phyloP scores from a whole-genome alignment of 176 grass and related monocot species.

The Aegilops umbellulata region DNA sequence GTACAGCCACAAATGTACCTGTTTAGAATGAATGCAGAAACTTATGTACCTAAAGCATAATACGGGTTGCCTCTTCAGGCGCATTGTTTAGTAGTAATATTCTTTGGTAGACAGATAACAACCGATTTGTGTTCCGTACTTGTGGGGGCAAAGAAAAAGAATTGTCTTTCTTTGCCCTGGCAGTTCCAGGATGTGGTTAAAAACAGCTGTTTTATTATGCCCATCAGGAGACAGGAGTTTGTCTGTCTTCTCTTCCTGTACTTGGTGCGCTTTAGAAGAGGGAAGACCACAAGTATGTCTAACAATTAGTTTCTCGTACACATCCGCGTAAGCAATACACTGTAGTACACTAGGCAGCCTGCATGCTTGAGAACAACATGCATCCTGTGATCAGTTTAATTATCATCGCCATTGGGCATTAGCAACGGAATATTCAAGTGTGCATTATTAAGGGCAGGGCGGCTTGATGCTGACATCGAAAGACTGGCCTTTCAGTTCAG shows the following conservation, averaged over 20 bases:
- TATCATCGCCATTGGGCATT: slow-evolving; percentile 18
- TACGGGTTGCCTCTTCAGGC: not conserved
- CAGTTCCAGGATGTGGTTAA: slow-evolving; percentile 31
- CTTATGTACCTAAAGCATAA: slow-evolving; percentile 23
- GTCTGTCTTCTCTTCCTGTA: slow-evolving; percentile 24
- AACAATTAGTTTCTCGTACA: not conserved
- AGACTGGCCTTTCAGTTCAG: slow-evolving; percentile 30
- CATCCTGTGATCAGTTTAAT: slow-evolving; percentile 21
- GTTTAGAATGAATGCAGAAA: slow-evolving; percentile 3
- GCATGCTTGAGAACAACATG: not conserved
- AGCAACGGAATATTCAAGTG: slow-evolving; percentile 30
- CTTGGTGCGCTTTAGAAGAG: slow-evolving; percentile 35
- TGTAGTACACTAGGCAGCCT: not conserved
- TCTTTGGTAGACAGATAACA: slow-evolving; percentile 6
- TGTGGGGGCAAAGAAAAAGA: slow-evolving; percentile 17
- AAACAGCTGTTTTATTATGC: slow-evolving; percentile 12
- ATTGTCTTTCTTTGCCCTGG: slow-evolving; percentile 25
- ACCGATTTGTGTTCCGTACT: slow-evolving; percentile 22
- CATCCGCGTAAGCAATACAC: slow-evolving; percentile 30
- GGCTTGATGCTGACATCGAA: slow-evolving; percentile 17
- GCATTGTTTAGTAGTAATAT: slow-evolving; percentile 8
- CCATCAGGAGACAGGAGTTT: slow-evolving; percentile 35
- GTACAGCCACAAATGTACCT: slow-evolving; percentile 19
- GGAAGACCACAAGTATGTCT: slow-evolving; percentile 2
- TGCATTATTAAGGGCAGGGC: slow-evolving; percentile 33